phyloP scores from a whole-genome alignment of 2,329 filamentous ascomycete genomes.

The Nemania diffusa region DNA sequence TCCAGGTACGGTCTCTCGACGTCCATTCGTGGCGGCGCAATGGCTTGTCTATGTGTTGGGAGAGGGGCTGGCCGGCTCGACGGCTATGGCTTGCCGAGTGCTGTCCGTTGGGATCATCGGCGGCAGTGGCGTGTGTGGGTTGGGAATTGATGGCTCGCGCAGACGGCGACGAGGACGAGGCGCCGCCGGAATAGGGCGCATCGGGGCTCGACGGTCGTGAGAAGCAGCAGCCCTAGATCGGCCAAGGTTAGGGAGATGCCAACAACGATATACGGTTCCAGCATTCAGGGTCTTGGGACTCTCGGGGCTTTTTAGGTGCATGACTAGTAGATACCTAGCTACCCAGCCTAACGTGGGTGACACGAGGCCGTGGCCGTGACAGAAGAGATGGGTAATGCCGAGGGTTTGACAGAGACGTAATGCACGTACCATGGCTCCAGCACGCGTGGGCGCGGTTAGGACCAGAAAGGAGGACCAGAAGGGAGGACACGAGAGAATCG shows the following conservation, averaged over 20 bases:
- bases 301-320: background rate
- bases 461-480: constrained; percentile 6
- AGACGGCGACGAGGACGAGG: constrained; percentile 59
- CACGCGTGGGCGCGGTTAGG: constrained; percentile 6
- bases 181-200: constrained; percentile 62
- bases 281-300: background rate
- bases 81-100: constrained; percentile 35
- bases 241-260: constrained; percentile 18
- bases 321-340: background rate
- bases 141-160: constrained; percentile 63
- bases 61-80: constrained; percentile 57
- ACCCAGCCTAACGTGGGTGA: background rate
- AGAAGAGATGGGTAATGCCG: background rate
- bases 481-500: no score
- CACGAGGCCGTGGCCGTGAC: background rate
- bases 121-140: constrained; percentile 49
- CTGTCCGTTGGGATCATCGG: constrained; percentile 43
- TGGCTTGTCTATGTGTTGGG: constrained; percentile 76
- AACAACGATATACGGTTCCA: background rate
- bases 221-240: constrained; percentile 67
- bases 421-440: constrained; percentile 31
- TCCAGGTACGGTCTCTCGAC: constrained; percentile 73
- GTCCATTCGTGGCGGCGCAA: constrained; percentile 74
- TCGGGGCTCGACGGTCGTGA: constrained; percentile 63
- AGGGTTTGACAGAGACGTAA: background rate